Conservation (phyloP, 2,329 filamentous ascomycete genomes). For the Ramularia collo-cygni region DNA sequence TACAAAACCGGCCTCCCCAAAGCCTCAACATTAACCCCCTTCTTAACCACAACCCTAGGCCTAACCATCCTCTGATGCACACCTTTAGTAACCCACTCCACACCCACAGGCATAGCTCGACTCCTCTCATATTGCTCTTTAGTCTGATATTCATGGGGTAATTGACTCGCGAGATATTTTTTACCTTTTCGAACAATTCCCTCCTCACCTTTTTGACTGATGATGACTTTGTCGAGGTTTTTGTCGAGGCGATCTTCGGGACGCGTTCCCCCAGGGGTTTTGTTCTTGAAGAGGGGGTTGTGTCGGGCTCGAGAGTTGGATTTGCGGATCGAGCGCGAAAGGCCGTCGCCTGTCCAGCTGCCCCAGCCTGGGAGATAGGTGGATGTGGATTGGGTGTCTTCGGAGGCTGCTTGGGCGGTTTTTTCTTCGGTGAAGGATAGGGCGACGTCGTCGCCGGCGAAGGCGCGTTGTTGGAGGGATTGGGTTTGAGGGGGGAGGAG, state of each 20-base stretch:
- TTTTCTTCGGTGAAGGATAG: conserved; percentile 79
- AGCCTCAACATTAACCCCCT: conserved; percentile 72
- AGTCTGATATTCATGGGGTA: conserved; percentile 88
- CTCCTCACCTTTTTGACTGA: conserved; percentile 74
- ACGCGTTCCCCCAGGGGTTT: conserved; percentile 56
- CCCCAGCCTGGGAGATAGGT: conserved; percentile 93
- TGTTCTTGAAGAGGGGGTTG: conserved; percentile 51
- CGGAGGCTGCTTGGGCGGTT: conserved; percentile 59
- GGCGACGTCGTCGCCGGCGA: conserved; percentile 80
- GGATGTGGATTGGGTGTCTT: conserved; percentile 76
- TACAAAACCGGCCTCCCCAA: conserved; percentile 63
- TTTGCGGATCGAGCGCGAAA: conserved; percentile 63
- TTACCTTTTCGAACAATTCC: conserved; percentile 65
- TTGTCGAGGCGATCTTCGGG: conserved; percentile 72
- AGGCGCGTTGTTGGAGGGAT: conserved; percentile 69
- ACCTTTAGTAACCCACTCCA: conserved; percentile 95
- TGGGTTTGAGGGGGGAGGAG: conserved; percentile 44
- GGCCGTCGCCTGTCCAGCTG: conserved; percentile 77
- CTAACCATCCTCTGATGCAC: conserved; percentile 85
- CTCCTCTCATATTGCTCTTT: conserved; percentile 84
- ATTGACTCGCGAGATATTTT: conserved; percentile 74
- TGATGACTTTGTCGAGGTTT: conserved; percentile 76
- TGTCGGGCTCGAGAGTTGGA: conserved; percentile 46
- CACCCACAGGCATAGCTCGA: conserved; percentile 77
- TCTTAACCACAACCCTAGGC: conserved; percentile 83